Conservation (phyloP, 768 basidiomycete species). For the Ephemerocybe angulata region DNA sequence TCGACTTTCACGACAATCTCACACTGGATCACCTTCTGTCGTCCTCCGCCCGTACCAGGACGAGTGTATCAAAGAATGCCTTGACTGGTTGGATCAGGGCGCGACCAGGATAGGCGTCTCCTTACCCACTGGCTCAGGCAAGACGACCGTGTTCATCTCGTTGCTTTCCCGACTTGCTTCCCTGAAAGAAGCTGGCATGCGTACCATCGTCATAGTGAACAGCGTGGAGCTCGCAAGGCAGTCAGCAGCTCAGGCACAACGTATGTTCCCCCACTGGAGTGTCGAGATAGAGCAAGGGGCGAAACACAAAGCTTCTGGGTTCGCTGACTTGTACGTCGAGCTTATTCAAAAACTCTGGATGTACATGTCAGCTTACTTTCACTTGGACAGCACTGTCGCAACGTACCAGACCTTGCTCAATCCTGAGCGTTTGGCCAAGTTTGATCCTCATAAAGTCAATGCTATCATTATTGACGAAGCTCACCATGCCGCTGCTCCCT, state of each 20-base stretch:
- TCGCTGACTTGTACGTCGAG: slow-evolving; percentile 74
- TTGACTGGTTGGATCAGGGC: slow-evolving; percentile 66
- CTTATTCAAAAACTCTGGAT: too few relatives aligned
- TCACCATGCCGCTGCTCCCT: slow-evolving; percentile 91
- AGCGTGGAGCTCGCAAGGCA: slow-evolving; percentile 87
- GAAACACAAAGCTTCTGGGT: slow-evolving; percentile 69
- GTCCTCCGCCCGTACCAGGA: slow-evolving; percentile 86
- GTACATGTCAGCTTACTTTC: too few relatives aligned
- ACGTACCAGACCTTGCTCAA: slow-evolving; percentile 84
- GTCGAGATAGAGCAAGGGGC: slow-evolving; percentile 92
- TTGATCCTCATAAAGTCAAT: slow-evolving; percentile 61
- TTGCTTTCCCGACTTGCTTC: slow-evolving; percentile 64
- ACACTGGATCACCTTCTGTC: slow-evolving; percentile 20
- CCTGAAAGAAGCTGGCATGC: slow-evolving; percentile 45
- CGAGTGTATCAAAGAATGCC: slow-evolving; percentile 72
- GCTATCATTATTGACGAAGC: slow-evolving; percentile 90
- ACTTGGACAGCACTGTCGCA: slow-evolving; percentile 58
- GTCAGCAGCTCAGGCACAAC: slow-evolving; percentile 67
- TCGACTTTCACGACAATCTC: neutral
- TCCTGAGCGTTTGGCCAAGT: slow-evolving; percentile 64
- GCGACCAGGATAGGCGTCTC: slow-evolving; percentile 77
- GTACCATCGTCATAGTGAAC: slow-evolving; percentile 82
- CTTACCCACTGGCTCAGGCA: slow-evolving; percentile 80
- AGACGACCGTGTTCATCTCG: slow-evolving; percentile 89
- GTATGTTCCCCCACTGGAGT: slow-evolving; percentile 64